Base-by-base conservation (phyloP, 306 rosid genomes). In the Corylus avellana region DNA sequence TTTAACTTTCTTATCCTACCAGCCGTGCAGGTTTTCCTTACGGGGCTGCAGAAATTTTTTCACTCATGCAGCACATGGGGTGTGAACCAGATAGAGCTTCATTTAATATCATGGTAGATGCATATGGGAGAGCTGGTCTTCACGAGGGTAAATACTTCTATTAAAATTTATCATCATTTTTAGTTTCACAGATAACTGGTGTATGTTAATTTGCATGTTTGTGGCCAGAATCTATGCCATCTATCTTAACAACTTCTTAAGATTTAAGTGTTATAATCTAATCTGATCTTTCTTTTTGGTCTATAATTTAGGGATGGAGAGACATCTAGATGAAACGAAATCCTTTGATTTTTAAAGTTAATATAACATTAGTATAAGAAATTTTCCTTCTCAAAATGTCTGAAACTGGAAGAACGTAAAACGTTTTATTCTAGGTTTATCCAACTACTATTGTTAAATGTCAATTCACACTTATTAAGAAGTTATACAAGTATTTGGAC, bases 1-100 rank as follows among this genome's bases (percentile, higher is more conserved):
- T 49, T 7, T 64, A 61, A 72, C 53, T 62, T 49, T 71, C 66
- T 80, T 86, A 78, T 55, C 49, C 17, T 55, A 16, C 81, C 88
- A 95, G 99, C 75, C 97, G 99, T 77, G 98, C 96, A 86, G 93
- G 98, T 49, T 93, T 84, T 83, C 96, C 99, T 75, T 82, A 89
- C 39, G 99, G 96, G 10, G 96, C 99, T 50, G 94, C 97, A 44
- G 99, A 95, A 78, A 91, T 93, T 20, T 95, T 95, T 75, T 95
- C 99, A 62, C 88, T 95, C 29, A 91, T 93, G 98, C 96, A 90
- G 86, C 97, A 93, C 82, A 92, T 93, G 97, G 98, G 98, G 57
- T 93, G 98, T 89, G 99, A 95, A 89, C 97, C 99, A 51, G 96
- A 95, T 89, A 88, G 94, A 86, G 99, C 98, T 39, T 92, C 96